Evolutionary conservation across 768 basidiomycete genomes (phyloP), one percentile per base, ranked within the genome.

Genomic region (Hygrophorus russula): DNA sequence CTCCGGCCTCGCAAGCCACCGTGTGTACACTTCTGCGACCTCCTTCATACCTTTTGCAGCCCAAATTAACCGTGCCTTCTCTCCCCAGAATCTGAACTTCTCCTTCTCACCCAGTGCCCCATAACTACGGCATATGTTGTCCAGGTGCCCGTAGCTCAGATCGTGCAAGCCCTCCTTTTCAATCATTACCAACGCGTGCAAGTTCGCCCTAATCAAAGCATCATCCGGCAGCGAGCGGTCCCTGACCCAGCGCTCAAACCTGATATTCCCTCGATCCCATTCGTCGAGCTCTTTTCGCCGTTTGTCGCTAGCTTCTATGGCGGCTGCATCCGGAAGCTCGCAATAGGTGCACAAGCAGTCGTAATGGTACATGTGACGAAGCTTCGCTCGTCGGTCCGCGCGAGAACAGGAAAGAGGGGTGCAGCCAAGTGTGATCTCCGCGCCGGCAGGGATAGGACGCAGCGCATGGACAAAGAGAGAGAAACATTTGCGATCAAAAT

Each of bases 101-200:
- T 59, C 50, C 12, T 49, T 53, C 31, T 70, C 64, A 14, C 56
- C 54, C 13, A 70, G 49, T 8, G 65, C 66, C 1, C 66, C 68
- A 49, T 66, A 67, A 35, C 64, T 66, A 59, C 66, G 63, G 2
- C 65, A 65, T 18, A 70, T 60, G 4, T 50, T 54, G 39, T 70
- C 68, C 9, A 61, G 49, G 31, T 69, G 66, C 37, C 49, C 53
- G 35, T 53, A 52, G 20, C 46, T 44, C 8, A 57, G 44, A 19
- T 30, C 42, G 45, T 67, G 56, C 18, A 69, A 47, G 1, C 64
- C 62, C 42, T 66, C 66, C 32, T 53, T 47, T 33, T 58, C 49
- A 32, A 67, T 61, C 28, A 62, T 43, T 5, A 46, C 20, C 17
- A 66, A 46, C 2, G 63, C 62, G 8, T 52, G 51, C 5, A 50